Conservation (phyloP, 2,329 filamentous ascomycete species). For the Microsporum audouinii region DNA sequence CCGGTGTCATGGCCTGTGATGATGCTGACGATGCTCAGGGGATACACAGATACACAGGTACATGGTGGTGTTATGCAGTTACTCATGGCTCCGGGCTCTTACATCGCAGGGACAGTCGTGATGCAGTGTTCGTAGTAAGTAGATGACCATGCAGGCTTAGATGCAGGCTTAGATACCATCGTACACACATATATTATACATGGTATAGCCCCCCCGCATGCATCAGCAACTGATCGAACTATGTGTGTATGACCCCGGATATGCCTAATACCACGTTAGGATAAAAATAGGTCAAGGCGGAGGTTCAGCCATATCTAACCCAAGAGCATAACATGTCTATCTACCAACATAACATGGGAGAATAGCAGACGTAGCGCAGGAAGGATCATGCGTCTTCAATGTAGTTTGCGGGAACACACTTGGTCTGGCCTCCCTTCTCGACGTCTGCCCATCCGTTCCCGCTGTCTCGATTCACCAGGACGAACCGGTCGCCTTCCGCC, state of each 20-base stretch:
- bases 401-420: conserved; percentile 90
- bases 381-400: conserved; percentile 47
- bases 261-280: too few relatives aligned
- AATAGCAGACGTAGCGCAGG: neutral
- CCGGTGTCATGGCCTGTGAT: neutral
- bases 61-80: too few relatives aligned
- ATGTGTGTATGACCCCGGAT: too few relatives aligned
- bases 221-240: too few relatives aligned
- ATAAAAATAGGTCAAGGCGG: neutral
- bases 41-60: neutral
- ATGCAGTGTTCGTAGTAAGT: too few relatives aligned
- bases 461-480: conserved; percentile 73
- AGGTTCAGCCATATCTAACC: neutral
- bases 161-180: too few relatives aligned
- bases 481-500: conserved; percentile 80
- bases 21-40: neutral
- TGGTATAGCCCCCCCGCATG: too few relatives aligned
- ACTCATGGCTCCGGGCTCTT: too few relatives aligned
- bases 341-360: neutral
- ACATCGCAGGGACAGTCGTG: too few relatives aligned
- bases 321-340: neutral
- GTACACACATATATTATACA: too few relatives aligned
- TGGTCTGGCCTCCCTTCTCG: conserved; percentile 74
- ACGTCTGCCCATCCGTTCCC: conserved; percentile 97
- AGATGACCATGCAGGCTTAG: too few relatives aligned